Base-by-base conservation (phyloP, 2,329 filamentous ascomycete genomes). In the Nemania diffusa region DNA sequence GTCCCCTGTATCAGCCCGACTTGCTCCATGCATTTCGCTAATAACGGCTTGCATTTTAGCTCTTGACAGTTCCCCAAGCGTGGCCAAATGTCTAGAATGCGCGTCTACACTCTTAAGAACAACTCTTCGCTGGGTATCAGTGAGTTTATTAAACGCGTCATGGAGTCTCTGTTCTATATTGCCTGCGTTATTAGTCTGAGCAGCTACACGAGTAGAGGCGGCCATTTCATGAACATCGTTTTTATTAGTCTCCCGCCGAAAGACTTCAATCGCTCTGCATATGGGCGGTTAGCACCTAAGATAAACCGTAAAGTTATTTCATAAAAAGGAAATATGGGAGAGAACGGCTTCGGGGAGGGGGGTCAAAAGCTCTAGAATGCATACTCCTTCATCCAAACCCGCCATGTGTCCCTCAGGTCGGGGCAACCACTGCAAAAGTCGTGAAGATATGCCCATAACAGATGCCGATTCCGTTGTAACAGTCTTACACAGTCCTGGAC, bases 401-500 rank as follows among this genome's bases (percentile, higher is more conserved):
- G 82, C 79, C 91, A 90, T 67, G 86, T 85, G 3, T 84, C 81
- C 62, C 86, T 85, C 4, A 93, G 81, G 1, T 90, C 88, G 0
- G 90, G 89, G 34, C 91, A 92, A 34, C 90, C 90, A 69, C 86
- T 87, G 3, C 87, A 87, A 9, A 92, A 82, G 61, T 91, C 87
- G 71, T 94, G 91, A 2, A 94, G 76, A 82, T 92, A 94, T 58
- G 85, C 87, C 79, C 93, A 92, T 52, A 88, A 79, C 2, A 89
- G 83, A 1, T 82, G 81, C 42, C 88, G 85, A 73, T 94, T 90
- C 61, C 87, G 87, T 69, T 85, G 85, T 15, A 94, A 79, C 1
- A 95, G 79, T 15, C 84, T 79, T 8, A 93, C 89, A 69, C 90
- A 95, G 73, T 94, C 91, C 69, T 92, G 88, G 0, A 94, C 90